These are phyloP conservation scores for Camelina hispida DNA, from an alignment of 345 rosid genomes.

Conservation along the genomic window DNA sequence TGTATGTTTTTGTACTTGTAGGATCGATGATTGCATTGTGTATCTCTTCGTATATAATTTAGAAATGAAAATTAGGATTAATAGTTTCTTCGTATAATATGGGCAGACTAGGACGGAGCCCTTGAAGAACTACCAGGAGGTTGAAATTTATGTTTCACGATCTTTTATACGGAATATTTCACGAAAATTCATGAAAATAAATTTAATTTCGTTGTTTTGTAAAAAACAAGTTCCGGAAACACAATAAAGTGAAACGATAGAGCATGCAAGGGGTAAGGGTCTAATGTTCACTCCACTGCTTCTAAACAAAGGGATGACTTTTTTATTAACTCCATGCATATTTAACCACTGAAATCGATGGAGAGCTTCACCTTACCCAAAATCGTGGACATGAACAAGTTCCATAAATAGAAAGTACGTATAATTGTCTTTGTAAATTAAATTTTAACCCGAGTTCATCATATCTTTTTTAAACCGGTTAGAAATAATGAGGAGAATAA, in stretches of 20 bases:
- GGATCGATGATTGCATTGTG: background rate
- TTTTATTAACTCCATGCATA: too few species aligned
- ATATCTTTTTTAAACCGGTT: too few species aligned
- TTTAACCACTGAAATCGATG: too few species aligned
- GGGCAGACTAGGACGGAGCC: background rate
- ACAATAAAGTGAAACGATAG: background rate
- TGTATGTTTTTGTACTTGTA: background rate
- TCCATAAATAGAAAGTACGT: too few species aligned
- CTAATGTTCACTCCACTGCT: background rate
- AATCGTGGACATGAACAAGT: too few species aligned
- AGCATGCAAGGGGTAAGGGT: slow-evolving; percentile 31
- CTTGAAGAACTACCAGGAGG: background rate
- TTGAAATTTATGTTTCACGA: slow-evolving; percentile 12
- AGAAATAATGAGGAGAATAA: too few species aligned
- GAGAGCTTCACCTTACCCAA: too few species aligned
- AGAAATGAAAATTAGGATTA: background rate
- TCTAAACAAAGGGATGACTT: too few species aligned
- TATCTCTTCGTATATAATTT: too few species aligned
- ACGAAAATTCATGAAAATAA: slow-evolving; percentile 1
- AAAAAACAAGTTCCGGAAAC: background rate
- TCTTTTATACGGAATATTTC: slow-evolving; percentile 23
- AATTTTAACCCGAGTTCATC: too few species aligned
- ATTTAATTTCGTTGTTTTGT: background rate
- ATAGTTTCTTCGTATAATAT: background rate
- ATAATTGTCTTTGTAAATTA: too few species aligned